Conservation (phyloP, 768 basidiomycete genomes). For the Sporobolomyces phaffii region DNA sequence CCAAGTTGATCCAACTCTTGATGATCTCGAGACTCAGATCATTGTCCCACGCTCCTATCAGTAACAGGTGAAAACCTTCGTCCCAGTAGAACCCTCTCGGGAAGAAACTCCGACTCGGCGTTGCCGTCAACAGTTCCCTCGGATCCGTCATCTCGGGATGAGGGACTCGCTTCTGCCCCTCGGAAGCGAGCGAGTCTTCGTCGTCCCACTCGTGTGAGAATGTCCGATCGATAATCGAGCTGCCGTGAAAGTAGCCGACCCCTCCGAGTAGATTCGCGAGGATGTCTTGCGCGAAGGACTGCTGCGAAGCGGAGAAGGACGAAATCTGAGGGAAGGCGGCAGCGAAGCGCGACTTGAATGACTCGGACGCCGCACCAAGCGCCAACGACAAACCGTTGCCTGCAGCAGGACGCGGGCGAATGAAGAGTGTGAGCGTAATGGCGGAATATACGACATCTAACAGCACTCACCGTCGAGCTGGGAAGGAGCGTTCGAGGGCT, state of each 20-base stretch:
- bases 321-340: conserved; percentile 62
- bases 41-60: conserved; percentile 89
- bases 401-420: conserved; percentile 43
- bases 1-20: conserved; percentile 78
- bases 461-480: conserved; percentile 59
- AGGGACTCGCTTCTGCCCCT: conserved; percentile 46
- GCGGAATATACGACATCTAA: too few species aligned
- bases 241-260: conserved; percentile 90
- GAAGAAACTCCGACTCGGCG: conserved; percentile 94
- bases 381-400: conserved; percentile 64
- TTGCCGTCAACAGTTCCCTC: conserved; percentile 74
- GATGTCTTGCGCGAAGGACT: conserved; percentile 74
- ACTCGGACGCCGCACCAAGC: conserved; percentile 59
- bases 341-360: conserved; percentile 65
- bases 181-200: conserved; percentile 51
- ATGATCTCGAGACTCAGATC: conserved; percentile 84
- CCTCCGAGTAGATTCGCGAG: conserved; percentile 89
- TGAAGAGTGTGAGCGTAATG: too few species aligned
- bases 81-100: conserved; percentile 99
- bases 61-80: conserved; percentile 89
- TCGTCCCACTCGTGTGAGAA: conserved; percentile 86
- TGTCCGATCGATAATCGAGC: conserved; percentile 73
- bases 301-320: conserved; percentile 52
- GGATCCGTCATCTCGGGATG: conserved; percentile 59
- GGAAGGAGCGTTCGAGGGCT: conserved; percentile 52